Evolutionary conservation across 2,329 filamentous ascomycete species (phyloP).

Genomic region (Xylaria polymorpha): DNA sequence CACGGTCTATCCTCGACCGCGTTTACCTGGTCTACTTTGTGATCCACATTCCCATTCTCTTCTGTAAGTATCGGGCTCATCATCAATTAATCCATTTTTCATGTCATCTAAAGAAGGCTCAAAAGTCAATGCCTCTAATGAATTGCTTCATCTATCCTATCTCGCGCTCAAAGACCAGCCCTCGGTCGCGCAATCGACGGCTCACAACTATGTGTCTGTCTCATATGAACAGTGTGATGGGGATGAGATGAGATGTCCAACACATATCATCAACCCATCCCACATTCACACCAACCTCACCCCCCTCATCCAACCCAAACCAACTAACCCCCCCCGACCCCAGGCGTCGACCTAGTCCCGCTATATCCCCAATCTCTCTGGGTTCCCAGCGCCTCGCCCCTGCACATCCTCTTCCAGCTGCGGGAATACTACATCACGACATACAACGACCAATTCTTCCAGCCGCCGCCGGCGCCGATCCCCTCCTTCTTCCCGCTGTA

Average conservation of each 20-base stretch:
- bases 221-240: background rate
- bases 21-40: slow-evolving; percentile 51
- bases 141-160: background rate
- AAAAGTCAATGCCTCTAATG: background rate
- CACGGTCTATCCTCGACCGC: slow-evolving; percentile 45
- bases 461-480: slow-evolving; percentile 50
- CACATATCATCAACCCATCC: background rate
- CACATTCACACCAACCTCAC: background rate
- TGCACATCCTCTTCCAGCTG: slow-evolving; percentile 60
- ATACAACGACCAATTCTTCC: slow-evolving; percentile 66
- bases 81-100: background rate
- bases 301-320: background rate
- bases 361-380: slow-evolving; percentile 64
- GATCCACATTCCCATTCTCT: slow-evolving; percentile 50
- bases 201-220: no score
- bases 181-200: background rate
- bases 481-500: slow-evolving; percentile 65
- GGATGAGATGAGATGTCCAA: slow-evolving; percentile 12
- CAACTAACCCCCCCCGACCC: background rate
- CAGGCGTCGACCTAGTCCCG: slow-evolving; percentile 65
- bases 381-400: slow-evolving; percentile 54
- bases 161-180: background rate
- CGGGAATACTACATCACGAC: slow-evolving; percentile 60
- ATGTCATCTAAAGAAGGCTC: background rate
- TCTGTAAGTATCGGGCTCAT: slow-evolving; percentile 46